Evolutionary conservation across 129 eudicot species (phyloP).

Genomic region (Apium graveolens): DNA sequence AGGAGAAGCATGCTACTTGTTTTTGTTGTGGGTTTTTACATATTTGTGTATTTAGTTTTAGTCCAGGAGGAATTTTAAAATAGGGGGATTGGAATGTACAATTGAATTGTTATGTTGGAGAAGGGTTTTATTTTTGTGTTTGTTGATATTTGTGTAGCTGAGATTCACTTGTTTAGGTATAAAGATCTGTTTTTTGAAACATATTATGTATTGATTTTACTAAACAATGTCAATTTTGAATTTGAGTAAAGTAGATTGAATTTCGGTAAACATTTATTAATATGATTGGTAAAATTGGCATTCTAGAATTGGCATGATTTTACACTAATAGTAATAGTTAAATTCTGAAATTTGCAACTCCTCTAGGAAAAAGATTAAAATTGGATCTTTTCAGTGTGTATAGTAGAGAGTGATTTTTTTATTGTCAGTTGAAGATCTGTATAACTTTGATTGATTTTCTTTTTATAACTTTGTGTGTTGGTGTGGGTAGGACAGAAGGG

Average conservation of each 20-base stretch:
- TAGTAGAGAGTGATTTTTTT: background rate
- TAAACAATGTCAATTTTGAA: background rate
- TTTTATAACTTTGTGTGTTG: constrained; percentile 18
- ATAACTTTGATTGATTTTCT: background rate
- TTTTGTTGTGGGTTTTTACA: too few species aligned
- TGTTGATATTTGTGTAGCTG: too few species aligned
- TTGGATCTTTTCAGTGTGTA: background rate
- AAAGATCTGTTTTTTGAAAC: background rate
- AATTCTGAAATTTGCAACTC: background rate
- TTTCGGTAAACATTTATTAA: background rate
- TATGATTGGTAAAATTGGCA: background rate
- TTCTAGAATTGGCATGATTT: too few species aligned
- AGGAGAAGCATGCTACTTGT: too few species aligned
- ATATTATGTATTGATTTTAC: background rate
- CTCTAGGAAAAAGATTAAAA: background rate
- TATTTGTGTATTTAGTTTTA: background rate
- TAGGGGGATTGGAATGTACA: background rate
- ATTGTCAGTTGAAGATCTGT: background rate
- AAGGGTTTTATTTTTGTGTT: background rate
- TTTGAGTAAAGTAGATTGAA: background rate
- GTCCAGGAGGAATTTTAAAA: background rate
- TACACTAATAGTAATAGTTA: background rate
- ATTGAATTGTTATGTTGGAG: background rate
- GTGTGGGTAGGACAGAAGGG: constrained; percentile 79
- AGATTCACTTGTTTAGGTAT: background rate